Evolutionary conservation across 768 basidiomycete species (phyloP).

Genomic region (Suillus subalutaceus): DNA sequence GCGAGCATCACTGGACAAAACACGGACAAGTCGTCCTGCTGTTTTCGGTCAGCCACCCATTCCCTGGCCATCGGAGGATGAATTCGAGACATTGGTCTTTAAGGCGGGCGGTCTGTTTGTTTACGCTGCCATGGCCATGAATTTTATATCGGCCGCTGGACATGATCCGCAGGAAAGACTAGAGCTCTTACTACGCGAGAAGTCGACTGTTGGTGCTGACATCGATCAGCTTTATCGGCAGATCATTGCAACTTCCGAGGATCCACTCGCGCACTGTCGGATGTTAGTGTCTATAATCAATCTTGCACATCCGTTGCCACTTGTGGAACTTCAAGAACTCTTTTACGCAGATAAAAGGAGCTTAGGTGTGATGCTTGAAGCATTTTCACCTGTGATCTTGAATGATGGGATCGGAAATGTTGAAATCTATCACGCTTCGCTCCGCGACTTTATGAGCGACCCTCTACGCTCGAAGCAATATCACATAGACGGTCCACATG

Average conservation of each 20-base stretch:
- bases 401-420: not conserved
- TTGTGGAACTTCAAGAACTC: not conserved
- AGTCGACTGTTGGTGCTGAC: not conserved
- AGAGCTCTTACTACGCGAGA: not conserved
- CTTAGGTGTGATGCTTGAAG: not conserved
- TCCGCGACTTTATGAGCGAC: not conserved
- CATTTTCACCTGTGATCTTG: constrained; percentile 2
- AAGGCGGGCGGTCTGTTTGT: constrained; percentile 19
- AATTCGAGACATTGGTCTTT: constrained; percentile 16
- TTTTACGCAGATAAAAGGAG: not conserved
- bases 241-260: not conserved
- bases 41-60: constrained; percentile 8
- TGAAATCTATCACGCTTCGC: constrained; percentile 1
- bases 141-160: constrained; percentile 16
- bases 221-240: not conserved
- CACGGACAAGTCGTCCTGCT: constrained; percentile 7
- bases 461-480: constrained; percentile 4
- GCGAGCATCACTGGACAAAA: constrained; percentile 15
- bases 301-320: not conserved
- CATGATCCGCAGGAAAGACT: not conserved
- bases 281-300: not conserved
- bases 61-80: constrained; percentile 21
- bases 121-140: constrained; percentile 21
- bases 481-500: not conserved
- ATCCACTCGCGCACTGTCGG: not conserved